Percentiles rank a stretch among this genome's conserved stretches.
Evolutionary conservation across 1,139 yeast genomes (phyloP).

Genomic region (Hansenula anomala): DNA sequence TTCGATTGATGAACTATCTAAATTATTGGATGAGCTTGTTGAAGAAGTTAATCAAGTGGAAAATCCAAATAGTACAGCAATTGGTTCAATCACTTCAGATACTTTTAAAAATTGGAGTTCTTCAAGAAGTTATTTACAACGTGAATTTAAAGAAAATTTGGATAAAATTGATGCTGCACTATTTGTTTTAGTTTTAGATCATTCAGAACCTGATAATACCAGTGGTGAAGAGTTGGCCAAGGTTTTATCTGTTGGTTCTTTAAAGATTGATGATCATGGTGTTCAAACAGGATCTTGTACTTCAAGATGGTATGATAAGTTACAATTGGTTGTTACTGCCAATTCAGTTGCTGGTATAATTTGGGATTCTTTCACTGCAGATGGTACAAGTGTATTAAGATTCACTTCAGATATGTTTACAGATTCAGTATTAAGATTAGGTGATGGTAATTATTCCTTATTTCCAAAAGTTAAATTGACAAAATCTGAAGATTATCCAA

Average conservation of each 20-base stretch:
- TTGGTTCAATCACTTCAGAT: conserved; percentile 71
- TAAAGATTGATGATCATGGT: conserved; percentile 48
- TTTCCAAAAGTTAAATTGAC: conserved; percentile 28
- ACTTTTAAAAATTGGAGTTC: conserved; percentile 57
- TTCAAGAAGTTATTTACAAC: conserved; percentile 42
- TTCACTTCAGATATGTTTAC: conserved; percentile 74
- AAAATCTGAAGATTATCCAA: conserved; percentile 16
- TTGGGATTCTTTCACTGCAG: conserved; percentile 76
- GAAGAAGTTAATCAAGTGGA: conserved; percentile 37
- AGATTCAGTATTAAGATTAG: conserved; percentile 66
- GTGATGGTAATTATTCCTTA: conserved; percentile 56
- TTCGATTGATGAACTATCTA: conserved; percentile 50
- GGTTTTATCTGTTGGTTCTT: conserved; percentile 61
- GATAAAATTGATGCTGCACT: conserved; percentile 55
- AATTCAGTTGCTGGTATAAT: conserved; percentile 74
- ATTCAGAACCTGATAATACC: conserved; percentile 49
- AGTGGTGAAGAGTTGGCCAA: conserved; percentile 33
- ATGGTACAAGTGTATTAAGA: conserved; percentile 69
- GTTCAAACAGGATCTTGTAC: conserved; percentile 72
- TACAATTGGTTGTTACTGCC: conserved; percentile 62
- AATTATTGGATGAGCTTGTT: conserved; percentile 45
- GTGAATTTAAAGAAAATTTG: conserved; percentile 41
- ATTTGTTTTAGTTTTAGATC: conserved; percentile 65
- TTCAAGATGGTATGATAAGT: conserved; percentile 75
- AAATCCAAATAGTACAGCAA: conserved; percentile 45